Evolutionary conservation across 2,329 filamentous ascomycete species (phyloP), one percentile per base, ranked within the genome.

Genomic region (Beauveria sp.): DNA sequence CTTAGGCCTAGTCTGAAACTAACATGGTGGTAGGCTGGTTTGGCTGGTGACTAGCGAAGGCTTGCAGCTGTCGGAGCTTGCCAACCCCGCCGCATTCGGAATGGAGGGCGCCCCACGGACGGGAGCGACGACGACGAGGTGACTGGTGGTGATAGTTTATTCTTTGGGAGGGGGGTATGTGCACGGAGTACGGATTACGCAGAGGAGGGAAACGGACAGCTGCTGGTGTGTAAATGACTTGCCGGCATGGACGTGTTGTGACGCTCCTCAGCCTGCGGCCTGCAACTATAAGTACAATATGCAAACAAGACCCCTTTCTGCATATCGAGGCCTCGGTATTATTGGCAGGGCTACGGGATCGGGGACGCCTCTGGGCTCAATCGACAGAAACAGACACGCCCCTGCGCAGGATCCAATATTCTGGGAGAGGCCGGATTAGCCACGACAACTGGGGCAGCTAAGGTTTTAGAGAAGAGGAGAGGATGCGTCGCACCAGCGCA

Each of bases 81-180:
- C 40, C 38, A 53, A 26, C 16, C 49, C 52, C 53, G 60, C 65
- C 65, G 65, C 65, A 64, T 66, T 55, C 57, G 65, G 65, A 63
- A 66, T 65, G 61, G 60, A 42, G 5, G 7, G 34, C 5, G 34
- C 58, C 58, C 58, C 43, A 55, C 58, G 51, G 28, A 26, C 30
- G 28, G 34, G 34, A 38, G 20, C 20, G 30, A 49, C 40, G 53
- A 20, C 30, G 45, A 58, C 8, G 30, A 28, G 51, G 18, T 38
- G 45, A 50, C 30, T 9, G 18, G 20, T 26, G 16, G 55, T 24
- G 45, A 58, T 28, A 40, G 16, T 38, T n/a, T 42, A 38, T 40
- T 28, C 18, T 20, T 30, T 8, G 28, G 38, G 34, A 24, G 43
- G 54, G 43, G 20, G n/a, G n/a, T 16, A 34, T 16, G 34, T 38